These are phyloP conservation scores for Neurospora sublineolata DNA, from an alignment of 495 filamentous ascomycete genomes.

Conservation along the genomic window DNA sequence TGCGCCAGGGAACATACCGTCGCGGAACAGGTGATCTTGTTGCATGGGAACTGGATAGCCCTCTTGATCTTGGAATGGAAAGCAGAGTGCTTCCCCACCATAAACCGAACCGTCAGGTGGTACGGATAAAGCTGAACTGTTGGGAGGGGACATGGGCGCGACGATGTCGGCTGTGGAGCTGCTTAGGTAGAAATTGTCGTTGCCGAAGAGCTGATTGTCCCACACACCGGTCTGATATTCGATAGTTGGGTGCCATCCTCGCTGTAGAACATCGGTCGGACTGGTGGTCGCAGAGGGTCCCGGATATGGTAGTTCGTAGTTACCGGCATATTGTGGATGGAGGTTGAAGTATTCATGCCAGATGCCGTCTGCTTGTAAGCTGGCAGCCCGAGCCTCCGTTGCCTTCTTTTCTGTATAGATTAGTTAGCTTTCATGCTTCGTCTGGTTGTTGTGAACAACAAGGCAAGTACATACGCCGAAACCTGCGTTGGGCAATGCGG, in stretches of 20 bases:
- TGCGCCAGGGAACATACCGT: neutral
- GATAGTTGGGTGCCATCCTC: neutral
- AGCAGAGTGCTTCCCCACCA: neutral
- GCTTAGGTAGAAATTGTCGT: neutral
- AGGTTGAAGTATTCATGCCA: slow-evolving; percentile 2
- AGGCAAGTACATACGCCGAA: neutral
- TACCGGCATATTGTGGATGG: neutral
- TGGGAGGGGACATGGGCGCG: neutral
- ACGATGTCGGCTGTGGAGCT: neutral
- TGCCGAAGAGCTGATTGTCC: neutral
- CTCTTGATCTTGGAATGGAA: neutral
- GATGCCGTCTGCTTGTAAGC: neutral
- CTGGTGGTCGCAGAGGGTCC: neutral
- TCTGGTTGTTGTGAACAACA: neutral
- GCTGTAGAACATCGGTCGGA: neutral
- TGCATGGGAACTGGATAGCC: neutral
- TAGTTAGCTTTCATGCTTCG: neutral
- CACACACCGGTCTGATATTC: neutral
- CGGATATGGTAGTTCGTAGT: neutral
- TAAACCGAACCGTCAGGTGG: neutral
- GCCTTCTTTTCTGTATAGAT: slow-evolving; percentile 1
- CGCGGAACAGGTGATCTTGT: neutral
- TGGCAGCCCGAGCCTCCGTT: neutral
- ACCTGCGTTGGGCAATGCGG: slow-evolving; percentile 2
- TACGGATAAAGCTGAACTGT: neutral